Evolutionary conservation across 495 filamentous ascomycete species (phyloP).

Genomic region (Lepidopterella palustris): DNA sequence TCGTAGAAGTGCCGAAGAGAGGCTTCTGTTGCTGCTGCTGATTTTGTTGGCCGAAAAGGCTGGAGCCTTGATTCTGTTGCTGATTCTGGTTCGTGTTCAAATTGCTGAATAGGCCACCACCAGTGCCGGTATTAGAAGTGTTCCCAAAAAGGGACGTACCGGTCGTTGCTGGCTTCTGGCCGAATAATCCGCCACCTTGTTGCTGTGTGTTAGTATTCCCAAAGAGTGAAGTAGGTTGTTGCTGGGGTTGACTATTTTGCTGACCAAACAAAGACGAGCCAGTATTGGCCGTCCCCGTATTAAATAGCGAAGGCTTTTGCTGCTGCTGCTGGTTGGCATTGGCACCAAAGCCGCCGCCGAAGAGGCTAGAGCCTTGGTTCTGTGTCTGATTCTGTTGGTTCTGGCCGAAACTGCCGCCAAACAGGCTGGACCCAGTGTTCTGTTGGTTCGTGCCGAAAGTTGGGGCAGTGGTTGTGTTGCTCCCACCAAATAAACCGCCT

Average conservation of each 20-base stretch:
- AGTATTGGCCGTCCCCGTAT: constrained; percentile 33
- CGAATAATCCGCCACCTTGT: constrained; percentile 56
- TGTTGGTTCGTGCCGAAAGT: constrained; percentile 11
- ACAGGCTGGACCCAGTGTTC: not conserved
- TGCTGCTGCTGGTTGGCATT: constrained; percentile 35
- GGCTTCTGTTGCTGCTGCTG: constrained; percentile 29
- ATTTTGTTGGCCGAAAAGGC: constrained; percentile 41
- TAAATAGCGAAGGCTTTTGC: constrained; percentile 56
- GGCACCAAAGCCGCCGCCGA: constrained; percentile 37
- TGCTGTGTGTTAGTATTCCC: constrained; percentile 37
- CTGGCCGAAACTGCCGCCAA: constrained; percentile 44
- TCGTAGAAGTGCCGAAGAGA: constrained; percentile 25
- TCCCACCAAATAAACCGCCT: constrained; percentile 22
- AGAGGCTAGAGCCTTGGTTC: constrained; percentile 40
- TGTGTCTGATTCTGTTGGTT: constrained; percentile 43
- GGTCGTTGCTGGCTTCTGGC: constrained; percentile 43
- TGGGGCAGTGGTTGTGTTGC: constrained; percentile 10
- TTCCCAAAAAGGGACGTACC: constrained; percentile 23
- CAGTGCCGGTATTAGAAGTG: constrained; percentile 18
- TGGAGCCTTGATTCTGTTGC: constrained; percentile 41
- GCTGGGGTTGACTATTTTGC: constrained; percentile 25
- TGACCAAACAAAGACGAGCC: constrained; percentile 47
- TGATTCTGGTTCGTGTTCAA: constrained; percentile 50
- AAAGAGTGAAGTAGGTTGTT: constrained; percentile 43
- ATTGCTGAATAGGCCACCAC: constrained; percentile 49